Evolutionary conservation across 768 basidiomycete genomes (phyloP).

Genomic region (Polyporus arcularius): DNA sequence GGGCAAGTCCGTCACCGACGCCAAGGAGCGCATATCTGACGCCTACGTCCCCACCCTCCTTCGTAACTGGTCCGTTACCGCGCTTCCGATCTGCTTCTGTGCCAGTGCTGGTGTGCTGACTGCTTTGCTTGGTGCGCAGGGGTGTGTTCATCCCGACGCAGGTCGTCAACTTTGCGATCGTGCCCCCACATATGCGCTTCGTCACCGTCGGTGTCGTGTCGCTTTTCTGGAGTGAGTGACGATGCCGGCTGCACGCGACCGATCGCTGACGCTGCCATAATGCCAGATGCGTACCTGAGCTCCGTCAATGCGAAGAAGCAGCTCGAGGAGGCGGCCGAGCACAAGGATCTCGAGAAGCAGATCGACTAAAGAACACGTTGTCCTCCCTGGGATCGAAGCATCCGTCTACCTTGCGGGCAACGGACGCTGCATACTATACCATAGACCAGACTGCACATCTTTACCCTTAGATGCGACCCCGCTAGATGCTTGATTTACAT

Average conservation of each 20-base stretch:
- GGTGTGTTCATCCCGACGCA: slow-evolving; percentile 77
- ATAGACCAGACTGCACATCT: not conserved
- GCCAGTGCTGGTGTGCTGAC: not conserved
- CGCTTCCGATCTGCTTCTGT: not conserved
- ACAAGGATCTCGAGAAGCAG: slow-evolving; percentile 7
- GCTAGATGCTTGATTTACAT: too few relatives aligned
- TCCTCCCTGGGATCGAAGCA: too few relatives aligned
- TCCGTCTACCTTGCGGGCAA: too few relatives aligned
- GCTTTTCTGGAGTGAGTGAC: slow-evolving; percentile 76
- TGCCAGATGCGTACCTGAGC: slow-evolving; percentile 33
- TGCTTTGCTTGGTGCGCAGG: slow-evolving; percentile 39
- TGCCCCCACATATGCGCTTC: slow-evolving; percentile 78
- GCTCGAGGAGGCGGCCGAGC: not conserved
- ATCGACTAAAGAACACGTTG: not conserved
- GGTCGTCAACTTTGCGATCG: slow-evolving; percentile 73
- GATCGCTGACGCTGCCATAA: not conserved
- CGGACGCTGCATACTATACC: not conserved
- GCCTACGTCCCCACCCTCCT: slow-evolving; percentile 73
- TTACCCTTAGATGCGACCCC: too few relatives aligned
- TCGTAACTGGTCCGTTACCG: slow-evolving; percentile 63
- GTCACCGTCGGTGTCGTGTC: slow-evolving; percentile 74
- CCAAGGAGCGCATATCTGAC: slow-evolving; percentile 48
- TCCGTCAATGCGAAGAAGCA: slow-evolving; percentile 29
- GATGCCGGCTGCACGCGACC: not conserved
- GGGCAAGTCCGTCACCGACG: slow-evolving; percentile 61